Percentiles rank a stretch among this genome's conserved stretches.
Conservation (phyloP, 1,284 basidiomycete genomes). For the Puccinia horiana region DNA sequence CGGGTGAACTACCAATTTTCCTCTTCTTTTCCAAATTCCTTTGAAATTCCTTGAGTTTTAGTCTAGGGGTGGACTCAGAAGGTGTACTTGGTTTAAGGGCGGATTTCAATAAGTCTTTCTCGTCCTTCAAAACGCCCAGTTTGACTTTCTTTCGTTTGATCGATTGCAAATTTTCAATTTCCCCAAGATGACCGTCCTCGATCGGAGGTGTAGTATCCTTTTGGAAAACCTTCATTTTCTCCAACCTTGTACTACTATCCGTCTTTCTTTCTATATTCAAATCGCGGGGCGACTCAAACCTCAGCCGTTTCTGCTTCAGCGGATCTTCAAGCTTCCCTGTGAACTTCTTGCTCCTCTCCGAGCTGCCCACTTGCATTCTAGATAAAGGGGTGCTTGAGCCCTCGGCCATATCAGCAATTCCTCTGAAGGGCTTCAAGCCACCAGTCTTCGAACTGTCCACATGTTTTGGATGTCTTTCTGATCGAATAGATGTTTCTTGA, state of each 20-base stretch:
- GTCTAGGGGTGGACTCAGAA: background rate
- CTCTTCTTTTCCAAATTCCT: background rate
- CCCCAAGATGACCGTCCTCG: background rate
- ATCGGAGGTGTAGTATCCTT: background rate
- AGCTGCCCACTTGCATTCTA: background rate
- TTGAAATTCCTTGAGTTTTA: background rate
- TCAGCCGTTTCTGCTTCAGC: background rate
- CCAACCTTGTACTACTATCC: background rate
- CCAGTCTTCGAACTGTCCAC: background rate
- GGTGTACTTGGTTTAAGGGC: slow-evolving; percentile 3
- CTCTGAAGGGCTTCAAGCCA: background rate
- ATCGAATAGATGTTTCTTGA: background rate
- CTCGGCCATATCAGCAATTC: background rate
- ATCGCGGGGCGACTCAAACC: slow-evolving; percentile 20
- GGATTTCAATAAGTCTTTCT: slow-evolving; percentile 10
- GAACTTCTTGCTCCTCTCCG: slow-evolving; percentile 3
- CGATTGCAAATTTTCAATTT: background rate
- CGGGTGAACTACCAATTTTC: background rate
- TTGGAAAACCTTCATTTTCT: background rate
- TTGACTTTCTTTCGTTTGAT: background rate
- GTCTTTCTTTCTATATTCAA: background rate
- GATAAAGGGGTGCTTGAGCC: slow-evolving; percentile 15
- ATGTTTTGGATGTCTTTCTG: background rate
- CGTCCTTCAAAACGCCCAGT: background rate
- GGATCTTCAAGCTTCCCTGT: background rate